phyloP scores from a whole-genome alignment of 345 rosid genomes.

The Eucalyptus urophylla region DNA sequence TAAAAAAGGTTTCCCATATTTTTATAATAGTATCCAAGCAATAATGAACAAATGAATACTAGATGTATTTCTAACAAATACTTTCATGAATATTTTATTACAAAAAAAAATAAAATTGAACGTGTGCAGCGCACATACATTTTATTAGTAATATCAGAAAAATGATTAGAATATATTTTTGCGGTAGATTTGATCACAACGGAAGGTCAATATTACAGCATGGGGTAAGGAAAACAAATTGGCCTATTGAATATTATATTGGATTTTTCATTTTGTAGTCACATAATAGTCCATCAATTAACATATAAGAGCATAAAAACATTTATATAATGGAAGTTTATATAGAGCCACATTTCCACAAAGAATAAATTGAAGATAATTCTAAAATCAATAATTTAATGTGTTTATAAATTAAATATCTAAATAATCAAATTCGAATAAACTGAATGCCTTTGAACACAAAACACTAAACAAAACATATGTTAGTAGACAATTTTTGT shows the following conservation, averaged over 20 bases:
- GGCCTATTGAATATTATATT: not conserved
- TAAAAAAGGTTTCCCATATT: not conserved
- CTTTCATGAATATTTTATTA: too few relatives aligned
- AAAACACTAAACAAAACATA: rapidly evolving
- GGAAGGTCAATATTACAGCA: too few relatives aligned
- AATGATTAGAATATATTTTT: rapidly evolving
- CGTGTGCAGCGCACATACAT: too few relatives aligned
- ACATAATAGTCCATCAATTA: not conserved
- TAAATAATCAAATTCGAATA: not conserved
- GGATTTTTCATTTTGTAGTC: not conserved
- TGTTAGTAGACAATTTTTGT: rapidly evolving
- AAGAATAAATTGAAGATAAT: not conserved
- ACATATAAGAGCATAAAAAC: not conserved
- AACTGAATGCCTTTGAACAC: not conserved
- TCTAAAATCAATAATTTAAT: not conserved
- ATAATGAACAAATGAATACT: not conserved
- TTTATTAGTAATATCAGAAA: too few relatives aligned
- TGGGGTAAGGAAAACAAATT: too few relatives aligned
- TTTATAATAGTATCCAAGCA: not conserved
- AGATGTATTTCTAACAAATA: too few relatives aligned
- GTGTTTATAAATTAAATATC: not conserved
- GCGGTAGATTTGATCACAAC: rapidly evolving
- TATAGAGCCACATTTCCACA: not conserved
- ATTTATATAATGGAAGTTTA: not conserved
- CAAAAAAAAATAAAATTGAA: too few relatives aligned